A percentile compares a stretch with the other conserved stretches of the same genome.
phyloP scores from a whole-genome alignment of 129 eudicot species.

The Erigeron canadensis region DNA sequence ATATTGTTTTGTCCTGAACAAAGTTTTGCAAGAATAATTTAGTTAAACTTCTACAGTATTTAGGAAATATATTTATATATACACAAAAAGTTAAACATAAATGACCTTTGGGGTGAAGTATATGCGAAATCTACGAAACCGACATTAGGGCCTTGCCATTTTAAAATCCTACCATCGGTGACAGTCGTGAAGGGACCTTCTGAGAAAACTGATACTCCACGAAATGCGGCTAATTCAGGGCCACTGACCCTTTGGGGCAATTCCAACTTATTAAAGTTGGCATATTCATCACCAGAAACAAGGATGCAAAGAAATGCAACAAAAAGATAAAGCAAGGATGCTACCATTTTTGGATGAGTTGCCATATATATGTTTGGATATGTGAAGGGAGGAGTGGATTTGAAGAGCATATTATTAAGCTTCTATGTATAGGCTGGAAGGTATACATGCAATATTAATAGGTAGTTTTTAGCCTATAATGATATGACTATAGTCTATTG shows the following conservation, averaged over 20 bases:
- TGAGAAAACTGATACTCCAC: no score
- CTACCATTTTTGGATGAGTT: neutral
- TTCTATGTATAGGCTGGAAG: slow-evolving; percentile 14
- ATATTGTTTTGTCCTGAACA: slow-evolving; percentile 30
- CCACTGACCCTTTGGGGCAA: no score
- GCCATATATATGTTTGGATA: slow-evolving; percentile 32
- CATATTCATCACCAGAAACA: slow-evolving; percentile 13
- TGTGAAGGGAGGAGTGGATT: slow-evolving; percentile 21
- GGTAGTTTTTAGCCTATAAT: no score
- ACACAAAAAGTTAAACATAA: neutral
- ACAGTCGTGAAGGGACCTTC: no score
- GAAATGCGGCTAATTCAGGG: no score
- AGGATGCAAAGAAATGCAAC: neutral
- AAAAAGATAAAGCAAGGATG: slow-evolving; percentile 8
- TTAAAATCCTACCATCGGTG: no score
- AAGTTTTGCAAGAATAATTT: neutral
- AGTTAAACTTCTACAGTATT: no score
- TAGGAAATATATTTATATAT: no score
- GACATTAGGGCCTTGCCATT: no score
- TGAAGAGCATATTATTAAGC: slow-evolving; percentile 9
- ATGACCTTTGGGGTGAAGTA: slow-evolving; percentile 40
- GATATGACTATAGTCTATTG: no score
- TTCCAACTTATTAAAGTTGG: no score
- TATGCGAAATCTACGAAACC: slow-evolving; percentile 39
- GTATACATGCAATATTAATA: no score